These are phyloP conservation scores for Boletus holoroseus DNA, from an alignment of 1,284 basidiomycete species.

Conservation along the genomic window DNA sequence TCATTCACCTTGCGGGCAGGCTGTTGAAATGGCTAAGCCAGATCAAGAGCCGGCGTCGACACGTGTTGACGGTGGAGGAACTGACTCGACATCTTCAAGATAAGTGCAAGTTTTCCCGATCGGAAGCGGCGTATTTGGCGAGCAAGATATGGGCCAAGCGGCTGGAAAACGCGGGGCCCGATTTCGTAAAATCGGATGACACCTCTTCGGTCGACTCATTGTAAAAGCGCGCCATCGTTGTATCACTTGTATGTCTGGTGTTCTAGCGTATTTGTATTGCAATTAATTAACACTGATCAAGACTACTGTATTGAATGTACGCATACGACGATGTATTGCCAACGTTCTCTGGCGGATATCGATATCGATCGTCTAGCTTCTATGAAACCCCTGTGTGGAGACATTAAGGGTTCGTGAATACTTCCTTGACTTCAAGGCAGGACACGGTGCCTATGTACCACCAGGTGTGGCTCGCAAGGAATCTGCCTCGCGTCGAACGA, in stretches of 20 bases:
- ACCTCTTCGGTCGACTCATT: conserved; percentile 17
- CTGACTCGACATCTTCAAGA: conserved; percentile 23
- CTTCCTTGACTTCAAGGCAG: neutral
- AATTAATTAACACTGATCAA: neutral
- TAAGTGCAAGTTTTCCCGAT: conserved; percentile 21
- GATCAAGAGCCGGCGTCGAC: conserved; percentile 7
- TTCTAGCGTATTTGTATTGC: conserved; percentile 11
- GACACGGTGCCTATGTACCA: conserved; percentile 3
- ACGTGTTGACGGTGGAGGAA: conserved; percentile 17
- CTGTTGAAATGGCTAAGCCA: conserved; percentile 22
- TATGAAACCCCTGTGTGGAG: conserved; percentile 6
- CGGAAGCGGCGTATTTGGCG: conserved; percentile 24
- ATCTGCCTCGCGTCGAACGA: conserved; percentile 11
- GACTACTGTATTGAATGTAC: conserved; percentile 4
- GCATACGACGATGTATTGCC: neutral
- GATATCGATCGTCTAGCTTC: conserved; percentile 3
- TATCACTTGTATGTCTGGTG: neutral
- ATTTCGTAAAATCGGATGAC: conserved; percentile 26
- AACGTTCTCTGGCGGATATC: conserved; percentile 1
- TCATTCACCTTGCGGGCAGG: conserved; percentile 23
- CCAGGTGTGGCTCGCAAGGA: conserved; percentile 2
- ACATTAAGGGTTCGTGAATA: conserved; percentile 13
- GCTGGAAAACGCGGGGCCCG: conserved; percentile 18
- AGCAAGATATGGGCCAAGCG: conserved; percentile 24
- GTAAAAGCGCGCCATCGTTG: neutral